These are phyloP conservation scores for Gilbertella persicaria DNA, from an alignment of 371 early-diverging fungal species.

Conservation along the genomic window DNA sequence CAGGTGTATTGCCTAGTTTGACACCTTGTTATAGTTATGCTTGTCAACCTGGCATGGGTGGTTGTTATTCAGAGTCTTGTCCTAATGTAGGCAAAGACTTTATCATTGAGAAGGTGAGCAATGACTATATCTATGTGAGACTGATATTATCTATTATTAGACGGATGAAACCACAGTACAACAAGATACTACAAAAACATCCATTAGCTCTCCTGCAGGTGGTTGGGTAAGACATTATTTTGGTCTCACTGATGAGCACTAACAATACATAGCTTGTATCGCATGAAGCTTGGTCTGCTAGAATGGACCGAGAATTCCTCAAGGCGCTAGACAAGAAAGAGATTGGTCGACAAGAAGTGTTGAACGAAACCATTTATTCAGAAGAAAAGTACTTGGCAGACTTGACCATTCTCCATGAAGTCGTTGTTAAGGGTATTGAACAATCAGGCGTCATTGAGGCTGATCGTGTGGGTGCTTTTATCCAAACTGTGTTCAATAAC, in stretches of 20 bases:
- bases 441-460: constrained; percentile 49
- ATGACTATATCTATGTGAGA: neutral
- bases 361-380: constrained; percentile 87
- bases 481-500: constrained; percentile 83
- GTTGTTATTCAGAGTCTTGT: constrained; percentile 31
- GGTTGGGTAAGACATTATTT: constrained; percentile 13
- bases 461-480: constrained; percentile 62
- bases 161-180: constrained; percentile 12
- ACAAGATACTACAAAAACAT: constrained; percentile 1
- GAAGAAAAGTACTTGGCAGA: constrained; percentile 89
- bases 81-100: constrained; percentile 26
- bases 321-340: constrained; percentile 71
- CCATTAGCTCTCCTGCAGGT: constrained; percentile 17
- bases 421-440: constrained; percentile 33
- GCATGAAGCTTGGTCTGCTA: constrained; percentile 61
- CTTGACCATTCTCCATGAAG: constrained; percentile 32
- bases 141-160: neutral
- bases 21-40: constrained; percentile 27
- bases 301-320: constrained; percentile 70
- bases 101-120: neutral
- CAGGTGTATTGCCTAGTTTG: constrained; percentile 26
- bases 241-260: neutral
- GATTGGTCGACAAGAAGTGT: constrained; percentile 85
- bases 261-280: constrained; percentile 16
- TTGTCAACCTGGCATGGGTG: constrained; percentile 22